phyloP scores from a whole-genome alignment of 2,329 filamentous ascomycete genomes.

The Ascochyta pisi region DNA sequence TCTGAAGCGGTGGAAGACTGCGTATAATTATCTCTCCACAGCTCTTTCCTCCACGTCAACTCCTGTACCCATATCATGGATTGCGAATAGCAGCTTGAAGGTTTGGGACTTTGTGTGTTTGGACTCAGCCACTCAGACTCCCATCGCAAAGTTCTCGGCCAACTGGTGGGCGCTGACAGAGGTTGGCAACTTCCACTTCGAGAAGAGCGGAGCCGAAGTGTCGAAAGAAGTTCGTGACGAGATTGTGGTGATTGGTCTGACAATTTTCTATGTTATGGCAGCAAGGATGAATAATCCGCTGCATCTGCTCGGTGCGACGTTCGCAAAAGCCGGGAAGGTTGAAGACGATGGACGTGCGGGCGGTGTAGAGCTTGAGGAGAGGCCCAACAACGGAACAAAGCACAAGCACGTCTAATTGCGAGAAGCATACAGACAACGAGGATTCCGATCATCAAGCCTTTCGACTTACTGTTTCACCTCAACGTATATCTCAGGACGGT shows the following conservation, averaged over 20 bases:
- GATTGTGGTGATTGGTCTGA: constrained; percentile 26
- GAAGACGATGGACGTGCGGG: constrained; percentile 2
- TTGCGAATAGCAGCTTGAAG: constrained; percentile 23
- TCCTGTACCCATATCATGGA: constrained; percentile 23
- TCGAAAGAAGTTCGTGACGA: constrained; percentile 23
- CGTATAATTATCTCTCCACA: constrained; percentile 32
- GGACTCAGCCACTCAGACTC: constrained; percentile 20
- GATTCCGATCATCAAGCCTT: neutral
- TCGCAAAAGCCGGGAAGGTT: constrained; percentile 27
- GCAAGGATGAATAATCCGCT: constrained; percentile 29
- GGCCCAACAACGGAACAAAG: constrained; percentile 5
- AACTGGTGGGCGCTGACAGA: constrained; percentile 29
- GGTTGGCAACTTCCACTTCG: constrained; percentile 30
- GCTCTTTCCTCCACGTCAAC: constrained; percentile 6
- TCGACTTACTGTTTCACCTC: neutral
- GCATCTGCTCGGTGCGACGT: constrained; percentile 22
- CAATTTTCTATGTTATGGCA: constrained; percentile 28
- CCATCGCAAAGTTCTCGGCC: constrained; percentile 27
- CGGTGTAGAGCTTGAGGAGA: constrained; percentile 1
- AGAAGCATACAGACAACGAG: neutral
- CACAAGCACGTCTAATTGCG: constrained; percentile 8
- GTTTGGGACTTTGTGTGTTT: constrained; percentile 31
- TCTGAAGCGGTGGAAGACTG: constrained; percentile 27
- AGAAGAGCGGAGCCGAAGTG: constrained; percentile 14
- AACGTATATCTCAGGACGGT: neutral